These are phyloP conservation scores for Brettanomyces custersianus DNA, from an alignment of 805 yeast species.

Conservation along the genomic window DNA sequence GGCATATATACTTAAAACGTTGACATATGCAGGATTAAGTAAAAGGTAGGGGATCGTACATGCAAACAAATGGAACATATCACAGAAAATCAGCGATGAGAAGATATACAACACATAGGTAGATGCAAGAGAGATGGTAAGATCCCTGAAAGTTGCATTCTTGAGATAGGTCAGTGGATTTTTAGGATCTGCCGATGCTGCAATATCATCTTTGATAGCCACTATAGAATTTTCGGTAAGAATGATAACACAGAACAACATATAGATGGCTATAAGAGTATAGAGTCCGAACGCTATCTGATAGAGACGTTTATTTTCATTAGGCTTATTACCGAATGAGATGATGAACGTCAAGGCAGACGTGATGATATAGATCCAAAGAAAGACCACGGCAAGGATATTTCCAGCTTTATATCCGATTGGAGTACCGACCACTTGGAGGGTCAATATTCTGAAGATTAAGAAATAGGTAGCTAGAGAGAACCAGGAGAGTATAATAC, in stretches of 20 bases:
- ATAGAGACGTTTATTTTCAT: conserved; percentile 75
- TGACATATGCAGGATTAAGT: conserved; percentile 80
- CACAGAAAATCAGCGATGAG: conserved; percentile 72
- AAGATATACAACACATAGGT: conserved; percentile 73
- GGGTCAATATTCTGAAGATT: conserved; percentile 79
- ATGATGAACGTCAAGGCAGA: conserved; percentile 75
- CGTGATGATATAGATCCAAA: conserved; percentile 80
- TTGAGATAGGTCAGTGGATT: conserved; percentile 39
- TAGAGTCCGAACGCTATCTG: conserved; percentile 62
- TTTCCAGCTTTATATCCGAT: conserved; percentile 53
- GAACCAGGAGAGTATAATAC: conserved; percentile 80
- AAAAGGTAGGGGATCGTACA: conserved; percentile 76
- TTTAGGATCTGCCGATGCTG: conserved; percentile 17
- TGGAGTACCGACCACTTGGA: conserved; percentile 49
- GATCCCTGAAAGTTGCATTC: conserved; percentile 69
- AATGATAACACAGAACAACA: conserved; percentile 69
- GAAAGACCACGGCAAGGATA: conserved; percentile 63
- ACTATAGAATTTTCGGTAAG: conserved; percentile 52
- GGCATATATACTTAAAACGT: conserved; percentile 84
- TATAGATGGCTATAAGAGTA: conserved; percentile 76
- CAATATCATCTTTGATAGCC: conserved; percentile 32
- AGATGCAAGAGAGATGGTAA: conserved; percentile 72
- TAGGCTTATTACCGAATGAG: conserved; percentile 90
- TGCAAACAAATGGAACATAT: conserved; percentile 85
- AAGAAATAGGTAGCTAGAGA: conserved; percentile 80